phyloP scores from a whole-genome alignment of 1,139 yeast genomes.

The Meyerozyma athensensis region DNA sequence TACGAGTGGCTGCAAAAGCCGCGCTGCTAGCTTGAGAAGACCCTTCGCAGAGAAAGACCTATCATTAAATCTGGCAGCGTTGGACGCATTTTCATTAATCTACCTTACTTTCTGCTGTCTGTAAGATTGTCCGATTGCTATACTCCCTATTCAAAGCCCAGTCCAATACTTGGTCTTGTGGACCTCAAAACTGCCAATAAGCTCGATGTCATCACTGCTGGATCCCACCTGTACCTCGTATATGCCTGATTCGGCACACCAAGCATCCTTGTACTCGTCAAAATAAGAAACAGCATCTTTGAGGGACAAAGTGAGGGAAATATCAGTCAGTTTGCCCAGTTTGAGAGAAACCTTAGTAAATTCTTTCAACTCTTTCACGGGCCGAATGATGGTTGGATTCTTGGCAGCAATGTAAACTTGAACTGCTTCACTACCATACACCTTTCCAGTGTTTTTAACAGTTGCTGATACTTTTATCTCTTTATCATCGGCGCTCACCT shows the following conservation, averaged over 20 bases:
- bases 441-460: conserved; percentile 39
- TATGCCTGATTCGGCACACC: conserved; percentile 48
- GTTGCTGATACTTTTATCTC: conserved; percentile 22
- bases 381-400: conserved; percentile 41
- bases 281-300: conserved; percentile 54
- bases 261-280: conserved; percentile 43
- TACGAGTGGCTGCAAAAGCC: too few species aligned
- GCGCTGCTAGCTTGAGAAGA: too few species aligned
- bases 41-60: too few species aligned
- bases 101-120: too few species aligned
- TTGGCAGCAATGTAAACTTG: conserved; percentile 42
- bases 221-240: conserved; percentile 47
- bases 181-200: conserved; percentile 11
- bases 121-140: too few species aligned
- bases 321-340: conserved; percentile 37
- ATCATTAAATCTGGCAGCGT: too few species aligned
- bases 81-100: too few species aligned
- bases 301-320: conserved; percentile 28
- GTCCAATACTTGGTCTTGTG: conserved; percentile 13
- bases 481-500: conserved; percentile 13
- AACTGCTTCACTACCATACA: conserved; percentile 41
- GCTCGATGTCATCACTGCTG: conserved; percentile 22
- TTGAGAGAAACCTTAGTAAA: conserved; percentile 44
- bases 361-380: conserved; percentile 54
- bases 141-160: too few species aligned